Evolutionary conservation across 2,329 filamentous ascomycete genomes (phyloP).

Genomic region (Remersonia thermophila): DNA sequence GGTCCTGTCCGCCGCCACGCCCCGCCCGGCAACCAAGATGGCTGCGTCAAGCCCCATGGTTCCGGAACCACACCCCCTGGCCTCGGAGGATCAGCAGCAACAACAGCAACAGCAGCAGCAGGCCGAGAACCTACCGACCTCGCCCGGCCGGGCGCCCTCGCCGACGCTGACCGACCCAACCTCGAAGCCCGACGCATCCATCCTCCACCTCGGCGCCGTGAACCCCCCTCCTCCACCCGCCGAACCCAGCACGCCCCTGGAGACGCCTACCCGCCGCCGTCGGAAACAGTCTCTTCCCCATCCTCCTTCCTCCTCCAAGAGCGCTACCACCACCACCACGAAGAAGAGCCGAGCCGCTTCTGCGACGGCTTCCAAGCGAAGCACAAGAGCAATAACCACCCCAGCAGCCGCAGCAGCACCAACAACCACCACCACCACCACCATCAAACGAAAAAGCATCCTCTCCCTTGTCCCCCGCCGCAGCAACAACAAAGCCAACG

Average conservation of each 20-base stretch:
- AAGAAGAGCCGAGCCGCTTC: neutral
- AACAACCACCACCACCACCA: conserved; percentile 6
- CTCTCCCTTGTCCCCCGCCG: conserved; percentile 32
- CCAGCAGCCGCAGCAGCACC: conserved; percentile 4
- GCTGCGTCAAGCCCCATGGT: neutral
- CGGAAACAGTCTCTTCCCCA: no score
- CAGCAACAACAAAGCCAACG: no score
- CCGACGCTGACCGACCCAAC: conserved; percentile 7
- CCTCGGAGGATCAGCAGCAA: no score
- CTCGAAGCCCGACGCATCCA: neutral
- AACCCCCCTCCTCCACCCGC: neutral
- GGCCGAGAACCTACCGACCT: neutral
- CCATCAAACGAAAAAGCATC: conserved; percentile 23
- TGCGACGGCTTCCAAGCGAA: neutral
- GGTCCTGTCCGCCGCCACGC: neutral
- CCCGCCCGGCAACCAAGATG: neutral
- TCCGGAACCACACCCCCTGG: neutral
- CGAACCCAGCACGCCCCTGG: neutral
- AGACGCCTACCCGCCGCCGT: conserved; percentile 1
- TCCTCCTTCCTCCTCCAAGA: no score
- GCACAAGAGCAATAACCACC: neutral
- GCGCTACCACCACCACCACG: no score
- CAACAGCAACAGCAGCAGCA: neutral
- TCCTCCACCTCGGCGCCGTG: neutral
- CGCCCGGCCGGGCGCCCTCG: conserved; percentile 1